Evolutionary conservation across 2,329 filamentous ascomycete species (phyloP), one percentile per base, ranked within the genome.

Genomic region (Calycina herbarum): DNA sequence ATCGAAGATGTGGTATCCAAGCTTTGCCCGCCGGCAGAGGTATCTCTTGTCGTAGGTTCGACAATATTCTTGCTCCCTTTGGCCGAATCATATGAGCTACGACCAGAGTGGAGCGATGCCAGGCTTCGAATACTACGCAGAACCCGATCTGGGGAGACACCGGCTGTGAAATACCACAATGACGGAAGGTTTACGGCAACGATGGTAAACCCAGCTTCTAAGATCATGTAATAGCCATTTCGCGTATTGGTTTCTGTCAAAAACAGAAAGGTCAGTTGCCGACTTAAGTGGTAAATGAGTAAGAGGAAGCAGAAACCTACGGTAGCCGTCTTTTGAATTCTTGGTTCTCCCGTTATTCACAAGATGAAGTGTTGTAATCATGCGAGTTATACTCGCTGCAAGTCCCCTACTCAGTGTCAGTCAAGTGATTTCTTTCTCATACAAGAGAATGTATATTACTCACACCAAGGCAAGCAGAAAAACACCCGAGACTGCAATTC

Each of bases 111-210:
- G 0, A 48, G 42, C 7, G 42, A 48, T 48, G n/a, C 17, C 4
- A 60, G n/a, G 35, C 58, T 64, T 29, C 33, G 42, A 61, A 48
- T 33, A 20, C 56, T 59, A n/a, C 35, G 35, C 7, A 60, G 38
- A 38, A 60, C 58, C 8, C 58, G 33, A 5, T 60, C 35, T 15
- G 58, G 58, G 3, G 17, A 17, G 5, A 60, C 35, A 17, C 38
- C 20, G 3, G 33, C 33, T 3, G 24, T 40, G 35, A 60, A 60
- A 27, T 60, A 60, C 58, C 58, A 60, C n/a, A 60, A 60, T 38
- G 58, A 60, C 4, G 58, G 58, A 10, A 60, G 58, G 27, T 60
- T 60, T 13, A 42, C 58, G n/a, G 58, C 58, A 15, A 60, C 33
- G 6, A 60, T 15, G 20, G 33, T 45, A 24, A 60, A 60, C 0